Base-by-base conservation (phyloP, 495 filamentous ascomycete species). In the Achaetomiella virescens region DNA sequence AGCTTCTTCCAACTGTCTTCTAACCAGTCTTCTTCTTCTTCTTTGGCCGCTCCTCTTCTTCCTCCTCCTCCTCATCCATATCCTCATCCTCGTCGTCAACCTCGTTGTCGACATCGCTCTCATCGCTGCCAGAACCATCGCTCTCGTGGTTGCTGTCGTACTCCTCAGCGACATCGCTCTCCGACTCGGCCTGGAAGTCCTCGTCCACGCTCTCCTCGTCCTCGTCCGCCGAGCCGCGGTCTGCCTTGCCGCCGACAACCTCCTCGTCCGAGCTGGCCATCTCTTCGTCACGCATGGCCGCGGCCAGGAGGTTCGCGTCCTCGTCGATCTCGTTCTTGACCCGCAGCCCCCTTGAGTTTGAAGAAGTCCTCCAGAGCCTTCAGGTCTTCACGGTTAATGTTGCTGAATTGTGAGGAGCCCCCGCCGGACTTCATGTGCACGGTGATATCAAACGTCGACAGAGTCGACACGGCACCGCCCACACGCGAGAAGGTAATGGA, bases 361-460 rank as follows among this genome's bases (percentile, higher is more conserved):
- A 99, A 96, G 76, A 97, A 97, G 58, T 89, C 85, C 64, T 97
- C 93, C 3, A 99, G 82, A 6, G 90, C 88, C 69, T 91, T 86
- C 75, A 97, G 88, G 63, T 99, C 93, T 78, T 99, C 95, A 51
- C 92, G 89, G 67, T 97, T 99, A 72, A 99, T 97, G 73, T 99
- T 99, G 73, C 89, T 95, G 74, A 99, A 97, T 62, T 96, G 90
- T 59, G 91, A 87, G 61, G 96, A 89, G 18, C 85, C 87, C 36
- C 80, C 74, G 20, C 78, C 73, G 56, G 70, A 76, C 78, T 97
- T 97, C 73, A 96, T 74, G 35, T 83, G 85, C 45, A 99, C 84
- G 0, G 90, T 90, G 57, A 99, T 96, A 65, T 99, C 95, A 58
- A 99, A 99, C 1, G 95, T 99, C 47, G 93, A 86, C 61, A 90